These are phyloP conservation scores for Monosporozyma aquatica DNA, from an alignment of 805 yeast species.

Conservation along the genomic window DNA sequence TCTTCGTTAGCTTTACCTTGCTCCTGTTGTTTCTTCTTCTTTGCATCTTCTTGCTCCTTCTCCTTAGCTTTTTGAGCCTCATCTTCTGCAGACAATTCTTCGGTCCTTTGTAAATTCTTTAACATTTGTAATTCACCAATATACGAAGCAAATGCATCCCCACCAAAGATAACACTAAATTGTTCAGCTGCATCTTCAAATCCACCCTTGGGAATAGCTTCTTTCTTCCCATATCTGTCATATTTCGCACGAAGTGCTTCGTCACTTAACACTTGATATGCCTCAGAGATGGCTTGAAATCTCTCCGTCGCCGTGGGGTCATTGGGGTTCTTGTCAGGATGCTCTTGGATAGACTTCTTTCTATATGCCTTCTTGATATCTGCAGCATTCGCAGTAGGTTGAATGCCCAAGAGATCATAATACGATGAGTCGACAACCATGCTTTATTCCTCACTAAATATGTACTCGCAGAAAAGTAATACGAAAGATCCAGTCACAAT, in stretches of 20 bases:
- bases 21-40: conserved; percentile 7
- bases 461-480: too few relatives aligned
- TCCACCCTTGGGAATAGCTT: conserved; percentile 60
- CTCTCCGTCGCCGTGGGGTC: conserved; percentile 68
- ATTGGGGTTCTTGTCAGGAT: conserved; percentile 74
- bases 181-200: conserved; percentile 70
- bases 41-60: conserved; percentile 27
- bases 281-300: conserved; percentile 54
- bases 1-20: background rate
- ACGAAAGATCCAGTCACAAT: too few relatives aligned
- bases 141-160: conserved; percentile 77
- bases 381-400: conserved; percentile 47
- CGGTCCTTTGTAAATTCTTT: conserved; percentile 60
- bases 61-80: conserved; percentile 33
- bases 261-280: conserved; percentile 70
- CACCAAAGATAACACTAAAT: conserved; percentile 71
- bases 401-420: conserved; percentile 57
- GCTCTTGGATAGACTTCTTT: conserved; percentile 63
- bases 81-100: conserved; percentile 41
- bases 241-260: conserved; percentile 54
- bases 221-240: conserved; percentile 68
- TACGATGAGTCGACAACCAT: conserved; percentile 74
- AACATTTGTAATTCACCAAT: conserved; percentile 82
- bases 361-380: conserved; percentile 76
- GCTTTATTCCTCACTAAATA: conserved; percentile 13